Base-by-base conservation (phyloP, 2,329 filamentous ascomycete species). In the Verticillium longisporum region DNA sequence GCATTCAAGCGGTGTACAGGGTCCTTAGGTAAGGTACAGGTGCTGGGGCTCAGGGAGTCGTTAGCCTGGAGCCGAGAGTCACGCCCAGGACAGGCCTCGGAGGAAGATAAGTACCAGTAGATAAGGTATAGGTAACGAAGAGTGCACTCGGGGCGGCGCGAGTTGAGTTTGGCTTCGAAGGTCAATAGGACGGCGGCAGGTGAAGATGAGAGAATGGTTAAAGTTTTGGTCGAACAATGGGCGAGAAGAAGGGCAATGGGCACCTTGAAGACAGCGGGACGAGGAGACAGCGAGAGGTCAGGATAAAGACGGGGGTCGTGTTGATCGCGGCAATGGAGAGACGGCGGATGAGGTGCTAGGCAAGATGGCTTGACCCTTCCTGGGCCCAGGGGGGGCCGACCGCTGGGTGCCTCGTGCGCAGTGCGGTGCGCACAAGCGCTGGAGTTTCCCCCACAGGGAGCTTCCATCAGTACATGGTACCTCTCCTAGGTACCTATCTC, bases 1-100 rank as follows among this genome's bases (percentile, higher is more conserved):
- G 56, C 37, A 32, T 41, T 41, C 56, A 41, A 58, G 56, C 56
- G 56, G 56, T 58, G 56, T 58, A 58, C 31, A 32, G 4, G 37
- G 56, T 56, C n/a, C 45, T 21, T 6, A 50, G 45, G 45, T 50
- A 36, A 36, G 9, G 13, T 10, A 36, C 34, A 36, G 34, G 9
- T 36, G 34, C 34, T 36, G 26, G 26, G 26, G 26, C 34, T 36
- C 45, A 9, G 18, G 18, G 21, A n/a, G 18, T 11, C 21, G 26
- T 58, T 33, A 50, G 58, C 31, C 37, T 32, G 41, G 55, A 56
- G 41, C 10, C 18, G 41, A 61, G 59, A 45, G 50, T 56, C 45
- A 32, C 55, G 55, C 55, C 41, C 58, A 36, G 60, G 50, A 13
- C 50, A 45, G 56, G 56, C 38, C 34, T 13, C 13, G 38, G 13